phyloP scores from a whole-genome alignment of 2,329 filamentous ascomycete species.

The Xenosphaeropsis pyriputrescens region DNA sequence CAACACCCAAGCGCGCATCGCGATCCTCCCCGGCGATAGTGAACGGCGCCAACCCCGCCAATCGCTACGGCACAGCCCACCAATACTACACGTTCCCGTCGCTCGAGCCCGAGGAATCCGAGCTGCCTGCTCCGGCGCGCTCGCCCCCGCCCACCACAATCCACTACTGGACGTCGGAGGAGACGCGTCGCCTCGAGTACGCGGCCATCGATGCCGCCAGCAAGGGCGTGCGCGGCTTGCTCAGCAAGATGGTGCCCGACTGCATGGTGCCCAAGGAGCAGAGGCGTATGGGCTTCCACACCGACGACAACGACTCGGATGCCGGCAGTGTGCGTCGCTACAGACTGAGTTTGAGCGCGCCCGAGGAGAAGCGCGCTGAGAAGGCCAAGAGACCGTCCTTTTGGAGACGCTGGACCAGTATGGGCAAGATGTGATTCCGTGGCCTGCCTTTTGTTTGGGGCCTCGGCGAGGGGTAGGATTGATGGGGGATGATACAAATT shows the following conservation, averaged over 20 bases:
- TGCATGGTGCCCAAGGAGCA: slow-evolving; percentile 38
- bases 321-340: slow-evolving; percentile 48
- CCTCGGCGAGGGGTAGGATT: too few species aligned
- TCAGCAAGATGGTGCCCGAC: slow-evolving; percentile 43
- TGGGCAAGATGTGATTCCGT: background rate
- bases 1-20: slow-evolving; percentile 8
- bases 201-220: slow-evolving; percentile 50
- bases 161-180: slow-evolving; percentile 54
- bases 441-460: too few species aligned
- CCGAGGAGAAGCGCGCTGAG: slow-evolving; percentile 18
- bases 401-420: background rate
- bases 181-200: slow-evolving; percentile 47
- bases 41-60: background rate
- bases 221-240: slow-evolving; percentile 43
- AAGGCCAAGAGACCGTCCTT: background rate
- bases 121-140: background rate
- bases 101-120: slow-evolving; percentile 1
- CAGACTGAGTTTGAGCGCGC: slow-evolving; percentile 39
- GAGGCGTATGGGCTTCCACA: slow-evolving; percentile 39
- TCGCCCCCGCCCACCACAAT: slow-evolving; percentile 38
- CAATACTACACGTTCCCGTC: slow-evolving; percentile 18
- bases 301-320: slow-evolving; percentile 25
- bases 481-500: too few species aligned
- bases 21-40: slow-evolving; percentile 4
- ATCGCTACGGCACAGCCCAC: slow-evolving; percentile 3